Evolutionary conservation across 2,329 filamentous ascomycete species (phyloP).

Genomic region (Phialocephala subalpina): DNA sequence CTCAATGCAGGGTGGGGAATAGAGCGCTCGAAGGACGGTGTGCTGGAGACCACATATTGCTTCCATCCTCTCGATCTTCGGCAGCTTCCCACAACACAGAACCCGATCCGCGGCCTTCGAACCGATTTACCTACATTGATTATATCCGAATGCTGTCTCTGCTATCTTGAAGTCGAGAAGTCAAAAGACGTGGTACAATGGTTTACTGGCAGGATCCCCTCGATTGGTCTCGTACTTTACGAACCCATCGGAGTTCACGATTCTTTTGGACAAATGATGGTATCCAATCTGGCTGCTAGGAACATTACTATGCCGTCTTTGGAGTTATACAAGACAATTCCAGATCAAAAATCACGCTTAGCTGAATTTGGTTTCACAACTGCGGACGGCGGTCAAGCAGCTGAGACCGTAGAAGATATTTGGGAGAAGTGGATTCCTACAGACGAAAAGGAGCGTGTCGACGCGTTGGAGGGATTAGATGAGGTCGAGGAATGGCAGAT

Average conservation of each 20-base stretch:
- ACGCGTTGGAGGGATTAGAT: constrained; percentile 85
- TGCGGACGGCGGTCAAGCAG: constrained; percentile 53
- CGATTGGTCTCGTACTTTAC: constrained; percentile 76
- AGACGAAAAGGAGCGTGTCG: constrained; percentile 81
- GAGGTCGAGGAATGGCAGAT: constrained; percentile 95
- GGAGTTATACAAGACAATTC: constrained; percentile 71
- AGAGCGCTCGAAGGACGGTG: constrained; percentile 19
- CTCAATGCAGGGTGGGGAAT: constrained; percentile 41
- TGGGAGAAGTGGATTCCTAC: constrained; percentile 78
- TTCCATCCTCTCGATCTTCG: constrained; percentile 53
- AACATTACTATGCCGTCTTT: constrained; percentile 88
- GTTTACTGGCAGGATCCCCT: constrained; percentile 62
- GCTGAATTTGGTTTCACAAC: constrained; percentile 69
- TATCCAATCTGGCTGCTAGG: constrained; percentile 83
- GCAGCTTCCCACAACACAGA: constrained; percentile 32
- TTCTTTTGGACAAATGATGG: constrained; percentile 91
- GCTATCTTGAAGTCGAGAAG: constrained; percentile 77
- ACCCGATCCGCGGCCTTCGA: constrained; percentile 55
- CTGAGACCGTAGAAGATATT: constrained; percentile 70
- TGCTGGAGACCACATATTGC: constrained; percentile 50
- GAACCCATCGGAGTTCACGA: constrained; percentile 88
- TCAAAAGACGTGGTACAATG: constrained; percentile 71
- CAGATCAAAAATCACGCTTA: constrained; percentile 74
- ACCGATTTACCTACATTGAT: constrained; percentile 78
- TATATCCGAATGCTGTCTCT: constrained; percentile 94